Percentiles rank a stretch among this genome's conserved stretches.
phyloP scores from a whole-genome alignment of 176 grass and related monocot species.

The Carex myosuroides region DNA sequence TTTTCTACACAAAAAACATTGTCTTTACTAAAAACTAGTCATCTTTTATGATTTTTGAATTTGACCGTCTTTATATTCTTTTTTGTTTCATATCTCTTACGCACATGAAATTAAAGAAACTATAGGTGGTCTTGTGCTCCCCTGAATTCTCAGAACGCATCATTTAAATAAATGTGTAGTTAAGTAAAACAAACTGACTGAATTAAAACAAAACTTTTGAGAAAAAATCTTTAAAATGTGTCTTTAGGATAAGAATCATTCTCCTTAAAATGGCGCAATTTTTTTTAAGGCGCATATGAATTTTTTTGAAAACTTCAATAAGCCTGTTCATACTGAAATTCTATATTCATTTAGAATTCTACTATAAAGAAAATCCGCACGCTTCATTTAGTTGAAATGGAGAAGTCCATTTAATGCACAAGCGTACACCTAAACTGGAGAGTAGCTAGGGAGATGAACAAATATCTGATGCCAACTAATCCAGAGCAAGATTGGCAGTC shows the following conservation, averaged over 20 bases:
- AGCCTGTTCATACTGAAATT: no score
- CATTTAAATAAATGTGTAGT: background rate
- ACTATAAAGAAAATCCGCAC: no score
- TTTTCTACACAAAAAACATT: no score
- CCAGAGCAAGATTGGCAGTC: conserved; percentile 2
- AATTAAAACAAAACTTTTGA: no score
- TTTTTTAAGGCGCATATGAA: background rate
- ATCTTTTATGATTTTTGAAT: background rate
- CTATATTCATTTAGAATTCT: no score
- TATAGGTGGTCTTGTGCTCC: no score
- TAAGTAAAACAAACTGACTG: background rate
- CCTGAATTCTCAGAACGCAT: background rate
- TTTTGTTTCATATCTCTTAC: no score
- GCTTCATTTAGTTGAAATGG: background rate
- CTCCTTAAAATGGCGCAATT: background rate
- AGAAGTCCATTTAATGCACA: background rate
- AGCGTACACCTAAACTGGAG: background rate
- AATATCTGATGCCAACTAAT: background rate
- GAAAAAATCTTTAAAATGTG: background rate
- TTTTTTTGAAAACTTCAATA: background rate
- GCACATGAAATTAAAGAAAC: no score
- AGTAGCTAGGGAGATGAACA: background rate
- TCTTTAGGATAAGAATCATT: background rate
- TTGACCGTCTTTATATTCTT: background rate
- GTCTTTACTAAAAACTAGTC: no score